Base-by-base conservation (phyloP, 345 rosid species). In the Isatis tinctoria region DNA sequence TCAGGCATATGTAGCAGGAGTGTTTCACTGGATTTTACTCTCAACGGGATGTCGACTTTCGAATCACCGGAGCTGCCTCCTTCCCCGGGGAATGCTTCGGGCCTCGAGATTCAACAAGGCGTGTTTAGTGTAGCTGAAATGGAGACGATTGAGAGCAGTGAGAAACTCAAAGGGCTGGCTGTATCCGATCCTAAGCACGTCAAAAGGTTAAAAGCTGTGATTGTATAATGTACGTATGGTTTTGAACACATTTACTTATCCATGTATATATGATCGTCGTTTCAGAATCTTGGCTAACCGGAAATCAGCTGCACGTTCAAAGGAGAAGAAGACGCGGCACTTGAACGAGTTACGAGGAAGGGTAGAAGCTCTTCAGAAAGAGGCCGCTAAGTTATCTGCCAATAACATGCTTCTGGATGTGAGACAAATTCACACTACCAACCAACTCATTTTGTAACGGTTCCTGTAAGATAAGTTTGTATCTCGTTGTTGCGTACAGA, bases 281-380 rank as follows among this genome's bases (percentile, higher is more conserved):
- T 70, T 47, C 54, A 92, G 96, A 87, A 86, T 83, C 60, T 79
- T 90, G 81, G 83, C 87, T 37, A 74, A 90, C 80, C 87, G 96
- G 13, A 80, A 52, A 32, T 78, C 92, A 62, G 87, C 90, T 74
- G 85, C 88, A 5, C 88, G 92, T 16, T 83, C 90, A 39, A 85
- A 83, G 73, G 82, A 87, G 80, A 80, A 81, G 77, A 83, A 82
- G 78, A 78, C 75, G 62, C 70, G 73, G 5, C 67, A 85, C 47
- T 62, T 81, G 22, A 10, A 60, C 11, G 86, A 82, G 53, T 79
- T 92, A 72, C 88, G 82, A 51, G 61, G 77, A 61, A 87, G 79
- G 69, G 83, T 84, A 37, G 79, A 4, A 2, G 10, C 3, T 35
- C 44, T 64, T 43, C 0, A 16, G 33, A 0, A 8, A 2, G 41